A percentile compares a stretch with the other conserved stretches of the same genome.
phyloP scores from a whole-genome alignment of 2,329 filamentous ascomycete genomes.

The Lanzia echinophila region DNA sequence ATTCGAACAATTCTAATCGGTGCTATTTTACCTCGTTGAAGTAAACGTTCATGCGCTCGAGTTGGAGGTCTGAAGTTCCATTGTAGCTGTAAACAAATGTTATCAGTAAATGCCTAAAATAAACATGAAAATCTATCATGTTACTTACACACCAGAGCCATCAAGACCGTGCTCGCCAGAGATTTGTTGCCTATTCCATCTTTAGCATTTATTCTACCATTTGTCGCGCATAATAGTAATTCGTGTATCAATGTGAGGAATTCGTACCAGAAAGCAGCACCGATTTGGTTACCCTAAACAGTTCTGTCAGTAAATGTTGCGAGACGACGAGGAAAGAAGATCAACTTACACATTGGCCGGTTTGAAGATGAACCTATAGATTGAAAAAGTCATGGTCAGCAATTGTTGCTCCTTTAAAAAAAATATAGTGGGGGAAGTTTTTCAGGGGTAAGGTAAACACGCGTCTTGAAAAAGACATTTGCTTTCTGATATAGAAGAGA shows the following conservation, averaged over 20 bases:
- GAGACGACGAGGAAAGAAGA: conserved; percentile 5
- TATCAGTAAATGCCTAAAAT: conserved; percentile 25
- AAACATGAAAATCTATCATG: neutral
- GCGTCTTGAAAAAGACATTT: conserved; percentile 28
- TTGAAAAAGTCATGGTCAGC: conserved; percentile 49
- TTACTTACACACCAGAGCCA: conserved; percentile 84
- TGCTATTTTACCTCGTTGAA: conserved; percentile 70
- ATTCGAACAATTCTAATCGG: neutral
- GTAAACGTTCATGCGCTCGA: conserved; percentile 99
- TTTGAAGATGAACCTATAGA: conserved; percentile 94
- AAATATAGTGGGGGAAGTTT: conserved; percentile 30
- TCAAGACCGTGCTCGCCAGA: conserved; percentile 94
- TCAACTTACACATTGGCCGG: conserved; percentile 91
- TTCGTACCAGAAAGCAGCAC: conserved; percentile 96
- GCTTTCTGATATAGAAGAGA: neutral
- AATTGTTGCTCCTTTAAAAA: conserved; percentile 35
- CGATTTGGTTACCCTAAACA: conserved; percentile 97
- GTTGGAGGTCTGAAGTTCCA: conserved; percentile 95
- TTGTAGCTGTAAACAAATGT: conserved; percentile 64
- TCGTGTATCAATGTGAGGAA: conserved; percentile 16
- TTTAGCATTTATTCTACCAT: conserved; percentile 34
- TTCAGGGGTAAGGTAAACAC: conserved; percentile 35
- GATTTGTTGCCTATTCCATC: conserved; percentile 61
- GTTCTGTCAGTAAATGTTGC: conserved; percentile 15
- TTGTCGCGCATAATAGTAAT: conserved; percentile 27